phyloP scores from a whole-genome alignment of 176 grass and related monocot genomes.

The Hyparrhenia diplandra region DNA sequence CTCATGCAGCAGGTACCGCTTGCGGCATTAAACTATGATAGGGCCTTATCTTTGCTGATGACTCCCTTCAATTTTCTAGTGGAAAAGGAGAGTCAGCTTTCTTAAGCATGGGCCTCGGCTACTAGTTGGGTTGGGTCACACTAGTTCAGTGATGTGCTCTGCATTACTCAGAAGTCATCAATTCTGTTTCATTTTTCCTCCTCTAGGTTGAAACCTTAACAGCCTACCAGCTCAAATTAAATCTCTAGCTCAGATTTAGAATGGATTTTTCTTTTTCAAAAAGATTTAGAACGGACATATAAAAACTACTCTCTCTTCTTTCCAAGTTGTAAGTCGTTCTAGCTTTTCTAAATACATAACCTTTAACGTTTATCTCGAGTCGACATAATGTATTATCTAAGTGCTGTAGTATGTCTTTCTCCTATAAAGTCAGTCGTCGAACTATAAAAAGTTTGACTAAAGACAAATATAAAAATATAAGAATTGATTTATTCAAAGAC shows the following conservation, averaged over 20 bases:
- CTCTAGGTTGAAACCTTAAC: slow-evolving; percentile 5
- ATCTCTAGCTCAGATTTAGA: slow-evolving; percentile 4
- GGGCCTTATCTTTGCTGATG: slow-evolving; percentile 23
- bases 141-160: slow-evolving; percentile 11
- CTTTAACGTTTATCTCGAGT: background rate
- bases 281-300: background rate
- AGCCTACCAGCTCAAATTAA: slow-evolving; percentile 5
- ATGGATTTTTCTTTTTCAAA: too few species aligned
- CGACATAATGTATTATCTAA: background rate
- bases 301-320: background rate
- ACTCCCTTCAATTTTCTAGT: slow-evolving; percentile 3
- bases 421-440: background rate
- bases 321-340: background rate
- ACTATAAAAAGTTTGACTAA: background rate
- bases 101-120: slow-evolving; percentile 38
- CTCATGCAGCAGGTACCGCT: slow-evolving; percentile 36
- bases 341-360: background rate
- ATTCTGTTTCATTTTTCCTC: background rate
- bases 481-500: background rate
- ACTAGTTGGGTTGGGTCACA: slow-evolving; percentile 14
- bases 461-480: too few species aligned
- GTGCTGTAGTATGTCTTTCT: background rate
- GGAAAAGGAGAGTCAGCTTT: background rate
- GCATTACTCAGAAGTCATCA: slow-evolving; percentile 25
- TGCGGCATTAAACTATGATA: slow-evolving; percentile 38